Evolutionary conservation across 306 rosid genomes (phyloP), one percentile per base, ranked within the genome.

Genomic region (Glycine latifolia): DNA sequence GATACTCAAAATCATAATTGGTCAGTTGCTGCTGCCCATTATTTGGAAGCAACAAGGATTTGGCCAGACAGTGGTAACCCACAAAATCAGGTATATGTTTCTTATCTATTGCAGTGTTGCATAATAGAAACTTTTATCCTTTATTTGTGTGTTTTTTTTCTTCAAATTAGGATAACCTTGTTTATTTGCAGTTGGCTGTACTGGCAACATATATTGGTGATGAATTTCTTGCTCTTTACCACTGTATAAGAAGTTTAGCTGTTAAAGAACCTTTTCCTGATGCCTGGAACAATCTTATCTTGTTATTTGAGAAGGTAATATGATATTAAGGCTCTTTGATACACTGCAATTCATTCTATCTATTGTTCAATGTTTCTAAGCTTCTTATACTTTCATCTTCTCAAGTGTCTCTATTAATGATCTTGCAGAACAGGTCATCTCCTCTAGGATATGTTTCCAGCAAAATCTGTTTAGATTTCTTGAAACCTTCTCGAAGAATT

Each of bases 11-110:
- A 61, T 62, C 97, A 82, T 37, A 89, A 91, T 78, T 96, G 99
- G 99, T 89, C 95, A 16, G 86, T 85, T 86, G 94, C 99, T 49
- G 99, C 99, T 61, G 75, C 90, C 15, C 89, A 92, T 86, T 96
- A 95, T 87, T 76, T 95, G 89, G 94, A 89, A 89, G 97, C 99
- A 67, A 81, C 98, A 59, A 88, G 86, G 86, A 87, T 91, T 78
- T 95, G 94, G 99, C 98, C 98, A 62, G 94, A 95, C 70, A 92
- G 98, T 79, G 99, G 99, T 50, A 93, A 91, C 68, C 97, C 99
- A 2, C 99, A 95, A 46, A 95, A 95, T 91, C 99, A 93, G 97
- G 99, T 95, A 78, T 46, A 35, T 31, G 52, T 43, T 66, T 81
- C 53, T 11, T 66, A 73, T 54, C 10, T 53, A 20, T 67, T 47